Evolutionary conservation across 2,329 filamentous ascomycete genomes (phyloP), one percentile per base, ranked within the genome.

Genomic region (Botrytis tulipae): DNA sequence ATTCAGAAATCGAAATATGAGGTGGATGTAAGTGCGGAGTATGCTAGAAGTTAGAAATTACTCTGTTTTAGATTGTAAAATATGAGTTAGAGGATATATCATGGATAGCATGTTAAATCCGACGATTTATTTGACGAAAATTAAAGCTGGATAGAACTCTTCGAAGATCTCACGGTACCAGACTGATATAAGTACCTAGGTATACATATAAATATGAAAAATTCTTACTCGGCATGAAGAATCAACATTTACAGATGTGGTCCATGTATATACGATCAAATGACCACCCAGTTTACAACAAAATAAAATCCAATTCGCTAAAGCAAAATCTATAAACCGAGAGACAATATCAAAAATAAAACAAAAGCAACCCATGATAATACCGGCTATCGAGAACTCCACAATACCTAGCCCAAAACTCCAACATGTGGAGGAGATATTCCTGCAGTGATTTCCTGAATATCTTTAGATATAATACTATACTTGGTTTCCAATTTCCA

Each of bases 71-170:
- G 40, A 14, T 40, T 40, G 40, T 40, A 40, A 14, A 40, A 40
- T 40, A 40, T 40, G 12, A 14, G 40, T 40, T 40, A 40, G 40
- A 40, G 48, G 48, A 54, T 7, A 54, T 4, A 16, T 25, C 12
- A n/a, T 54, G 51, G 29, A 16, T 16, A 12, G 25, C 12, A 16
- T 3, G 1, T 54, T 7, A 16, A 46, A 12, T 8, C n/a, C 12
- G 14, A 29, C 8, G 25, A 16, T 16, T 7, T 5, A 1, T 0
- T 8, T 29, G 0, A 54, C 16, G 12, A 2, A 29, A n/a, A 16
- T 8, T 2, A 29, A 54, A 54, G 12, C 51, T 54, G 12, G 12
- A 29, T 54, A 29, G 1, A 54, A 54, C 10, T 16, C 25, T 54
- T 3, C 44, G 20, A 46, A 46, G 44, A 22, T 46, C 44, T 46